A percentile compares a stretch with the other conserved stretches of the same genome.
Evolutionary conservation across 2,329 filamentous ascomycete genomes (phyloP).

Genomic region (Sphaerulina vaccinii): DNA sequence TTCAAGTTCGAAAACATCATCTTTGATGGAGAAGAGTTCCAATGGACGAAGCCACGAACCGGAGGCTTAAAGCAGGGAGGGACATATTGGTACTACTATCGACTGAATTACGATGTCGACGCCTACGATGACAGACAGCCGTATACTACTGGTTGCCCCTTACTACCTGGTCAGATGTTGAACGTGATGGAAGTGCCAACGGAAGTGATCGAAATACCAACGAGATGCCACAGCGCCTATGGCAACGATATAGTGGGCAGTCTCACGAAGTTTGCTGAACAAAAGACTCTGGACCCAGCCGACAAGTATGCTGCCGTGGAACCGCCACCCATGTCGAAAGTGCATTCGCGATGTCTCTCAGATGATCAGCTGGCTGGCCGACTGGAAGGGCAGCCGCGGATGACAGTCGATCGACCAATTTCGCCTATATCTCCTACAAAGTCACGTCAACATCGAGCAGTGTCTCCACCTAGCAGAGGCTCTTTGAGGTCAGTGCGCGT

Average conservation of each 20-base stretch:
- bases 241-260: conserved; percentile 29
- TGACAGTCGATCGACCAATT: conserved; percentile 14
- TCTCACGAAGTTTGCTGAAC: conserved; percentile 16
- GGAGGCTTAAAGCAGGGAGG: conserved; percentile 89
- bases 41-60: conserved; percentile 58
- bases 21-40: conserved; percentile 66
- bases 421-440: conserved; percentile 16
- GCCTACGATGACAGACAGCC: conserved; percentile 70
- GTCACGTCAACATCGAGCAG: conserved; percentile 9
- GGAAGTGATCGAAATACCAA: conserved; percentile 47
- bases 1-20: conserved; percentile 81
- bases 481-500: not conserved
- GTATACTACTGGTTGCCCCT: conserved; percentile 75
- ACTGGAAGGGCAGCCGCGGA: conserved; percentile 23
- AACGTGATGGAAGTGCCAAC: conserved; percentile 81
- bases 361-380: conserved; percentile 33
- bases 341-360: conserved; percentile 34
- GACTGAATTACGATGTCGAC: conserved; percentile 75
- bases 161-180: conserved; percentile 82
- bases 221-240: conserved; percentile 34
- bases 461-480: conserved; percentile 10
- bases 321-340: conserved; percentile 33
- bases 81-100: conserved; percentile 97
- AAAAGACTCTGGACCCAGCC: conserved; percentile 32
- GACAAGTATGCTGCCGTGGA: conserved; percentile 30